These are phyloP conservation scores for Fusarium ambrosium DNA, from an alignment of 2,329 filamentous ascomycete species.

Conservation along the genomic window DNA sequence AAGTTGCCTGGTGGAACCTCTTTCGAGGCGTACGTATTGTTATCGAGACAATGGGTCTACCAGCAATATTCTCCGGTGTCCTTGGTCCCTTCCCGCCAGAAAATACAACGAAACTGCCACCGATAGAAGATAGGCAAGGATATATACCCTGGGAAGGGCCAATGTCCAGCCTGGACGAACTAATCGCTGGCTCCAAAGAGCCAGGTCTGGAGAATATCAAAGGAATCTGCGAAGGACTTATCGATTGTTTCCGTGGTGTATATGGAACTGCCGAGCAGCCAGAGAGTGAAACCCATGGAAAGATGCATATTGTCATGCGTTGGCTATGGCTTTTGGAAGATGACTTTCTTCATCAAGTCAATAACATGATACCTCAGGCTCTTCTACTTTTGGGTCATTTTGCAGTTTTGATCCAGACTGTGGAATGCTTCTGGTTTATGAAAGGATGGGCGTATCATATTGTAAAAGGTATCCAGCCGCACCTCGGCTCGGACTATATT, in stretches of 20 bases:
- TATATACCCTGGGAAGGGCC: background rate
- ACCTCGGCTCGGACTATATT: background rate
- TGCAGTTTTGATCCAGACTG: conserved; percentile 14
- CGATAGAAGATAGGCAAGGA: background rate
- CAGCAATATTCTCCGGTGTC: background rate
- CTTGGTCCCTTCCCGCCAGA: background rate
- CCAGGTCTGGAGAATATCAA: background rate
- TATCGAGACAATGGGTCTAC: background rate
- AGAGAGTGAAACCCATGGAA: background rate
- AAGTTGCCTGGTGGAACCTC: background rate
- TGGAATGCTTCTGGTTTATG: conserved; percentile 22
- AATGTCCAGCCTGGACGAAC: background rate
- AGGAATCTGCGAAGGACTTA: background rate
- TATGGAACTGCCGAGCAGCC: conserved; percentile 5
- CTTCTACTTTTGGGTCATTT: conserved; percentile 13
- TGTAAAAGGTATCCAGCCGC: conserved; percentile 4
- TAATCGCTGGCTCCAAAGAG: background rate
- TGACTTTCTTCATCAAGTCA: conserved; percentile 8
- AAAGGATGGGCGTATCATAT: conserved; percentile 14
- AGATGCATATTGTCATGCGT: conserved; percentile 19
- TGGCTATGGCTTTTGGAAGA: conserved; percentile 20
- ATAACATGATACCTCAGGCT: conserved; percentile 1
- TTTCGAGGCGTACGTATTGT: background rate
- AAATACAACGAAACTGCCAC: background rate
- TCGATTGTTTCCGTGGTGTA: background rate